Percentiles rank a stretch among this genome's conserved stretches.
Evolutionary conservation across 2,329 filamentous ascomycete species (phyloP).

Genomic region (Diaporthe sp.): DNA sequence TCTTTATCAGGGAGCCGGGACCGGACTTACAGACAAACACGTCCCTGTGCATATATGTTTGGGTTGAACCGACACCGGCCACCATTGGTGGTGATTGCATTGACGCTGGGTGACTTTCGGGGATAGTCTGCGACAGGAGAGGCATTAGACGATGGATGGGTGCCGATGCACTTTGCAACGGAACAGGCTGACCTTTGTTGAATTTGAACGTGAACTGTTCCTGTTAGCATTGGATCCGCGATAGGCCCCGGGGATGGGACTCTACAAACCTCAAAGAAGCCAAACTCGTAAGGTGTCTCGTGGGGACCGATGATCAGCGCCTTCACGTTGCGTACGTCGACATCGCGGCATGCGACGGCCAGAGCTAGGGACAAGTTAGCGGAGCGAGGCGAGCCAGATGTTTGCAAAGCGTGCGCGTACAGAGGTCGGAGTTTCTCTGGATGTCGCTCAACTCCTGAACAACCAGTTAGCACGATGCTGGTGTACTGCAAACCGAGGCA

Average conservation of each 20-base stretch:
- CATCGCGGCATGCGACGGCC: constrained; percentile 86
- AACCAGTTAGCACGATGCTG: constrained; percentile 24
- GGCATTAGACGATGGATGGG: constrained; percentile 10
- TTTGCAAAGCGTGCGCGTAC: constrained; percentile 58
- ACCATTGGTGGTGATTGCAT: constrained; percentile 85
- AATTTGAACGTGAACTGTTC: constrained; percentile 80
- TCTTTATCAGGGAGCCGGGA: background rate
- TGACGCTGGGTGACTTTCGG: constrained; percentile 69
- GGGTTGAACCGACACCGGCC: constrained; percentile 93
- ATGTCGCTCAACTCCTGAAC: constrained; percentile 86
- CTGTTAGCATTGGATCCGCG: constrained; percentile 41
- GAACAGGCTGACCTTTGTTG: constrained; percentile 68
- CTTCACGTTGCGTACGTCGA: constrained; percentile 87
- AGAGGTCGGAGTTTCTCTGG: constrained; percentile 85
- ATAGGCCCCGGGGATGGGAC: background rate
- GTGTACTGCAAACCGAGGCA: constrained; percentile 17
- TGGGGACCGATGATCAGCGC: constrained; percentile 92
- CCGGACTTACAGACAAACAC: constrained; percentile 86
- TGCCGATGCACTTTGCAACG: background rate
- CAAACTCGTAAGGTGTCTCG: constrained; percentile 95
- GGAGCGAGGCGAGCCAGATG: constrained; percentile 27
- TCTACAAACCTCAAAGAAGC: constrained; percentile 86
- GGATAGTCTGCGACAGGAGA: constrained; percentile 78
- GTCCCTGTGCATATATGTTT: constrained; percentile 92
- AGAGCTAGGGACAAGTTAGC: constrained; percentile 67